These are phyloP conservation scores for Schizonepeta tenuifolia DNA, from an alignment of 257 asterid genomes.

Conservation along the genomic window DNA sequence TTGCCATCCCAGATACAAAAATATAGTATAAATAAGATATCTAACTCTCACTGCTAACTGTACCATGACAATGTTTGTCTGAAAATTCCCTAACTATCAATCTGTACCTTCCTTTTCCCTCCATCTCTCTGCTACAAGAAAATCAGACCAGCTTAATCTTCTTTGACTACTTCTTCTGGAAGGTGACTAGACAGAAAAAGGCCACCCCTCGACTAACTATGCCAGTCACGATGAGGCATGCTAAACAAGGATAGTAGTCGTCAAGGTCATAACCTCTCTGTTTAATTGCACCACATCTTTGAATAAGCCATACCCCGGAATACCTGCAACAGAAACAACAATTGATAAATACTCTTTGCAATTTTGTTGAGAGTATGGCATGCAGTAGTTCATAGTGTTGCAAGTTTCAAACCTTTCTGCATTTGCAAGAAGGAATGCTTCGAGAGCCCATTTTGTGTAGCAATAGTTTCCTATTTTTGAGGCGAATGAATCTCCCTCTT, in stretches of 20 bases:
- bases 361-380: background rate
- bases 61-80: background rate
- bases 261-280: slow-evolving; percentile 60
- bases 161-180: slow-evolving; percentile 77
- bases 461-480: slow-evolving; percentile 49
- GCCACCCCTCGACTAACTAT: slow-evolving; percentile 68
- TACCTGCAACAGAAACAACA: slow-evolving; percentile 55
- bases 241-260: slow-evolving; percentile 68
- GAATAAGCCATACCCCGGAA: slow-evolving; percentile 90
- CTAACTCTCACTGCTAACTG: slow-evolving; percentile 14
- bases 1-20: background rate
- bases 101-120: background rate
- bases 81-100: background rate
- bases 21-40: background rate
- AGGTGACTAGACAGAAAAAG: slow-evolving; percentile 68
- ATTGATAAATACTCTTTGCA: background rate
- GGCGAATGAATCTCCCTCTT: slow-evolving; percentile 48
- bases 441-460: slow-evolving; percentile 76
- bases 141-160: background rate
- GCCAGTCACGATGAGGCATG: slow-evolving; percentile 64
- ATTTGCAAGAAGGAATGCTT: slow-evolving; percentile 60
- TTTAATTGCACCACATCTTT: slow-evolving; percentile 77
- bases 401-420: slow-evolving; percentile 53
- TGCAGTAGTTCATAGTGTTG: background rate
- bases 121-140: slow-evolving; percentile 24